A percentile compares a stretch with the other conserved stretches of the same genome.
These are phyloP conservation scores for Fusarium haematococcum DNA, from an alignment of 2,329 filamentous ascomycete genomes.

Conservation along the genomic window DNA sequence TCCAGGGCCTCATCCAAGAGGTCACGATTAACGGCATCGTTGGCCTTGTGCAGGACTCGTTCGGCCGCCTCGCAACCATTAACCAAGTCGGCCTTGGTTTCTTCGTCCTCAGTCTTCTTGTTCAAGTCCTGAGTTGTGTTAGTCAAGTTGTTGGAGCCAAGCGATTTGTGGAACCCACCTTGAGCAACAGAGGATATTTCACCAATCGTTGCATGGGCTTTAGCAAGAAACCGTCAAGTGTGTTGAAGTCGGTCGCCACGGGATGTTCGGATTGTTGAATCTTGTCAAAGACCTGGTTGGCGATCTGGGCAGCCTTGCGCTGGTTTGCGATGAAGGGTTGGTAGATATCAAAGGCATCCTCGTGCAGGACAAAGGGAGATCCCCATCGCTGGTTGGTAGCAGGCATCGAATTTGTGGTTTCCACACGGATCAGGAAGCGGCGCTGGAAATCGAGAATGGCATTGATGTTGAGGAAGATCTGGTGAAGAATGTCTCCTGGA, in stretches of 20 bases:
- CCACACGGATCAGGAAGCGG: constrained; percentile 92
- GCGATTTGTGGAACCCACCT: constrained; percentile 63
- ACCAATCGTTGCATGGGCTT: constrained; percentile 97
- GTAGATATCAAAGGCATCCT: constrained; percentile 91
- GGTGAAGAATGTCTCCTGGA: constrained; percentile 89
- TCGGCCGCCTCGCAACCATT: constrained; percentile 85
- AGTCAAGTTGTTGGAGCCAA: constrained; percentile 27
- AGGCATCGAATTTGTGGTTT: constrained; percentile 90
- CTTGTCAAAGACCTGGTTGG: constrained; percentile 87
- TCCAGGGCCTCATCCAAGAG: constrained; percentile 85
- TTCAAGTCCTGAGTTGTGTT: constrained; percentile 75
- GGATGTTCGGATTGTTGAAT: constrained; percentile 79
- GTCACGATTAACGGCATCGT: constrained; percentile 90
- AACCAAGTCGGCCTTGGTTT: constrained; percentile 77
- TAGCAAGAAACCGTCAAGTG: constrained; percentile 89
- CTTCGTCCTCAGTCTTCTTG: constrained; percentile 84
- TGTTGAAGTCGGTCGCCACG: constrained; percentile 89
- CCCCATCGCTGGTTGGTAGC: constrained; percentile 89
- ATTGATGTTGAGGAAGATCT: constrained; percentile 97
- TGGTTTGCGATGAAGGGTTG: constrained; percentile 98
- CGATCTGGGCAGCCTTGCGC: constrained; percentile 87
- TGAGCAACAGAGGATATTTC: constrained; percentile 92
- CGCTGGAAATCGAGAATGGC: constrained; percentile 95
- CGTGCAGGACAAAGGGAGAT: constrained; percentile 86
- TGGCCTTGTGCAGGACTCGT: constrained; percentile 84